Conservation (phyloP, 2,329 filamentous ascomycete genomes). For the Fusarium chlamydosporum region DNA sequence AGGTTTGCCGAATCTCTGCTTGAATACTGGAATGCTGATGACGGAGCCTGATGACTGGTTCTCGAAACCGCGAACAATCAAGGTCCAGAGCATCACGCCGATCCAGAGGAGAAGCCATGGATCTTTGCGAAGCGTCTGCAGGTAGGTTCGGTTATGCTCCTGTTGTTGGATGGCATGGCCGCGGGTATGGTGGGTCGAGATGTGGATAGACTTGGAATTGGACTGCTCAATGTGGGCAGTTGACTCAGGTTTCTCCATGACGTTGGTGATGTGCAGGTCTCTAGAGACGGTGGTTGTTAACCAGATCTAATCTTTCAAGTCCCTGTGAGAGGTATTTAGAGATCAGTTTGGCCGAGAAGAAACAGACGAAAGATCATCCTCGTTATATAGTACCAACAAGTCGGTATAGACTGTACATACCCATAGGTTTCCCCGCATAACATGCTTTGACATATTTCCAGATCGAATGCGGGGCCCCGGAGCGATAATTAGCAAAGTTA, state of each 20-base stretch:
- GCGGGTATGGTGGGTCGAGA: constrained; percentile 15
- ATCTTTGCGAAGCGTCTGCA: constrained; percentile 48
- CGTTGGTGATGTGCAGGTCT: background rate
- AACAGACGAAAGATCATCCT: background rate
- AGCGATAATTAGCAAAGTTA: background rate
- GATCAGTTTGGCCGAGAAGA: background rate
- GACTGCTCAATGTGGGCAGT: constrained; percentile 27
- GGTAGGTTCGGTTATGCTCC: constrained; percentile 48
- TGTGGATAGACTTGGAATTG: background rate
- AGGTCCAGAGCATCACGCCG: constrained; percentile 52
- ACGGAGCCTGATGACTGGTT: constrained; percentile 46
- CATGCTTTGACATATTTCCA: constrained; percentile 16
- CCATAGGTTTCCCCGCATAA: background rate
- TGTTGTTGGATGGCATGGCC: constrained; percentile 52
- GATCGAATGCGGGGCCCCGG: constrained; percentile 28
- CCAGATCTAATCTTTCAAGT: background rate
- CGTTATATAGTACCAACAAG: constrained; percentile 18
- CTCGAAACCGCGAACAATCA: constrained; percentile 52
- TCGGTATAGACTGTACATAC: background rate
- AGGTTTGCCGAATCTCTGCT: constrained; percentile 38
- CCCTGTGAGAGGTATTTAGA: background rate
- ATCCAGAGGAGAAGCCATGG: constrained; percentile 52
- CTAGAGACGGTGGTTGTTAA: background rate
- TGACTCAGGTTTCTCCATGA: constrained; percentile 29
- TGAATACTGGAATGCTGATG: constrained; percentile 42